Percentiles rank a stretch among this genome's conserved stretches.
These are phyloP conservation scores for Boletus rubescentipes DNA, from an alignment of 768 basidiomycete species.

Conservation along the genomic window DNA sequence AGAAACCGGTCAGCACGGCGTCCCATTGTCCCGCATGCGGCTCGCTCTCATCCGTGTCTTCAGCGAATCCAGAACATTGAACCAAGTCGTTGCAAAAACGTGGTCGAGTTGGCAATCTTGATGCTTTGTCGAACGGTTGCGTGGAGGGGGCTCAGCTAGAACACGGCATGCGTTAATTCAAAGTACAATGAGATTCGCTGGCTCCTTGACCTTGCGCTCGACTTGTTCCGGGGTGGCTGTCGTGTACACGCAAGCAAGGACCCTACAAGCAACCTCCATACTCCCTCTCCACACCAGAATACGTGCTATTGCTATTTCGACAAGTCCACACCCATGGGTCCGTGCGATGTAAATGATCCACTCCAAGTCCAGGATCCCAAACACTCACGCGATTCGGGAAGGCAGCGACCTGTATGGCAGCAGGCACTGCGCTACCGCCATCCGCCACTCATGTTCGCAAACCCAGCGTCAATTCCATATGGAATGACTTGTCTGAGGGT, in stretches of 20 bases:
- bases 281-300: constrained; percentile 62
- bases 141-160: constrained; percentile 56
- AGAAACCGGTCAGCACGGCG: constrained; percentile 92
- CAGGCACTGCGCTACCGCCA: too few species aligned
- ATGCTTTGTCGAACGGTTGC: constrained; percentile 61
- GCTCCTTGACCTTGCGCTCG: constrained; percentile 52
- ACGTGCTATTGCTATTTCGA: constrained; percentile 48
- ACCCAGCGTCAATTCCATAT: constrained; percentile 70
- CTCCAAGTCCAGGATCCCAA: not conserved
- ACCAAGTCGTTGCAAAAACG: constrained; percentile 52
- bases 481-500: constrained; percentile 80
- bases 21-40: constrained; percentile 83
- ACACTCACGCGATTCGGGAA: constrained; percentile 76
- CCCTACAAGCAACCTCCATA: constrained; percentile 46
- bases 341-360: not conserved
- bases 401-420: constrained; percentile 57
- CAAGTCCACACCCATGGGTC: not conserved
- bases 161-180: not conserved
- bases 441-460: constrained; percentile 55
- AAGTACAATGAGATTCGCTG: not conserved
- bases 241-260: constrained; percentile 70
- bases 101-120: constrained; percentile 59
- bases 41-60: constrained; percentile 50
- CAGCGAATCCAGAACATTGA: constrained; percentile 52
- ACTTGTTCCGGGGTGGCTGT: constrained; percentile 62